These are phyloP conservation scores for Physcia stellaris DNA, from an alignment of 495 filamentous ascomycete genomes.

Conservation along the genomic window DNA sequence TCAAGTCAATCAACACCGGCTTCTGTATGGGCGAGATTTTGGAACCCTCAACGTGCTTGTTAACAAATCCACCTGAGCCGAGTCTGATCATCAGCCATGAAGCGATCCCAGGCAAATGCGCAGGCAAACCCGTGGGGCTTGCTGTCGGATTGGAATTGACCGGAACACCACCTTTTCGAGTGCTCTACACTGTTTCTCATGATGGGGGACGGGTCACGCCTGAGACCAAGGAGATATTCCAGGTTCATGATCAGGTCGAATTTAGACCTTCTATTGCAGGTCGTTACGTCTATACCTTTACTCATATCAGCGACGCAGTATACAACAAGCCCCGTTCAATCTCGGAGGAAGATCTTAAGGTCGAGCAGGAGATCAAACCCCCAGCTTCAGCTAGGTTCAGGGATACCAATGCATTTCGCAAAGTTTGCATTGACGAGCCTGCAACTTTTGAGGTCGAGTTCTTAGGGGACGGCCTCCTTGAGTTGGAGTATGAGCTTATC, in stretches of 20 bases:
- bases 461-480: constrained; percentile 72
- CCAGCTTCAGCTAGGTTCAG: constrained; percentile 68
- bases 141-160: constrained; percentile 75
- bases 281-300: constrained; percentile 75
- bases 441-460: constrained; percentile 59
- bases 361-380: constrained; percentile 88
- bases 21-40: constrained; percentile 77
- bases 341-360: constrained; percentile 37
- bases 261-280: constrained; percentile 73
- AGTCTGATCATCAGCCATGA: constrained; percentile 56
- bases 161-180: constrained; percentile 76
- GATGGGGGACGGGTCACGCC: constrained; percentile 40
- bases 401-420: constrained; percentile 15
- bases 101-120: constrained; percentile 85
- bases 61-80: constrained; percentile 84
- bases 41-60: constrained; percentile 79
- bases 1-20: constrained; percentile 62
- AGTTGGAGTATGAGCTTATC: constrained; percentile 86
- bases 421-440: constrained; percentile 67
- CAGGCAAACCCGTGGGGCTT: constrained; percentile 80
- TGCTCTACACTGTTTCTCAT: constrained; percentile 56
- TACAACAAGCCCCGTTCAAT: constrained; percentile 40
- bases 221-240: constrained; percentile 38
- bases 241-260: constrained; percentile 64
- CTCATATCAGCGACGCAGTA: constrained; percentile 62